Evolutionary conservation across 2,329 filamentous ascomycete genomes (phyloP).

Genomic region (Colletotrichum higginsianum): DNA sequence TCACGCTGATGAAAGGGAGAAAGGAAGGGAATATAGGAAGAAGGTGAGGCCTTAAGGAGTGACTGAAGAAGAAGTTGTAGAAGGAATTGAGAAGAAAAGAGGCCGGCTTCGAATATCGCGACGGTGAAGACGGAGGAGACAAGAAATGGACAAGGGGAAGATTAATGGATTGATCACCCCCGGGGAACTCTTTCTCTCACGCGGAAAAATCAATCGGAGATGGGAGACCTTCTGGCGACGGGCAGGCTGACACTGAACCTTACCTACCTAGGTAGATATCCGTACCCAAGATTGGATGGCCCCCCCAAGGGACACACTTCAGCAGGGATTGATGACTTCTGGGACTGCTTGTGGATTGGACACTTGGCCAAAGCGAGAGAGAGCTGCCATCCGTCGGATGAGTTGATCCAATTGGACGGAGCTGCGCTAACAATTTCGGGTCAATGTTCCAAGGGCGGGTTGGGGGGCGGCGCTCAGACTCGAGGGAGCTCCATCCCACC

Average conservation of each 20-base stretch:
- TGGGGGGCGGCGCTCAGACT: not conserved
- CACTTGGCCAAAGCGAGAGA: slow-evolving; percentile 37
- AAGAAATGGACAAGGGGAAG: slow-evolving; percentile 11
- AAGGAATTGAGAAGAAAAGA: slow-evolving; percentile 1
- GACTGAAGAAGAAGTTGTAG: slow-evolving; percentile 33
- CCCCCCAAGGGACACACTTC: slow-evolving; percentile 6
- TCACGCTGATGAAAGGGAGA: slow-evolving; percentile 35
- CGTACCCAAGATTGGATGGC: slow-evolving; percentile 20
- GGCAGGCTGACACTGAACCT: slow-evolving; percentile 34
- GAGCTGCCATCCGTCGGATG: slow-evolving; percentile 1
- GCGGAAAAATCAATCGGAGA: slow-evolving; percentile 35
- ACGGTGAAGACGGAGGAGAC: slow-evolving; percentile 5
- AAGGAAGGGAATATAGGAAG: slow-evolving; percentile 35
- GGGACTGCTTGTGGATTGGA: slow-evolving; percentile 15
- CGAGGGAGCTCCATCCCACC: slow-evolving; percentile 21
- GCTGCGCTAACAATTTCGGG: slow-evolving; percentile 20
- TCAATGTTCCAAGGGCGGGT: slow-evolving; percentile 6
- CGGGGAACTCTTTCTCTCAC: slow-evolving; percentile 4
- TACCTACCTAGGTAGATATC: not conserved
- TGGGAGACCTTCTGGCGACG: slow-evolving; percentile 17
- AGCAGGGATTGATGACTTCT: slow-evolving; percentile 14
- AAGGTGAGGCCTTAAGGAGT: slow-evolving; percentile 24
- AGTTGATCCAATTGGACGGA: slow-evolving; percentile 16
- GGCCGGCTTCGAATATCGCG: slow-evolving; percentile 10
- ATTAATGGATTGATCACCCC: slow-evolving; percentile 8